These are phyloP conservation scores for Ophiorrhiza pumila DNA, from an alignment of 257 asterid genomes.

Conservation along the genomic window DNA sequence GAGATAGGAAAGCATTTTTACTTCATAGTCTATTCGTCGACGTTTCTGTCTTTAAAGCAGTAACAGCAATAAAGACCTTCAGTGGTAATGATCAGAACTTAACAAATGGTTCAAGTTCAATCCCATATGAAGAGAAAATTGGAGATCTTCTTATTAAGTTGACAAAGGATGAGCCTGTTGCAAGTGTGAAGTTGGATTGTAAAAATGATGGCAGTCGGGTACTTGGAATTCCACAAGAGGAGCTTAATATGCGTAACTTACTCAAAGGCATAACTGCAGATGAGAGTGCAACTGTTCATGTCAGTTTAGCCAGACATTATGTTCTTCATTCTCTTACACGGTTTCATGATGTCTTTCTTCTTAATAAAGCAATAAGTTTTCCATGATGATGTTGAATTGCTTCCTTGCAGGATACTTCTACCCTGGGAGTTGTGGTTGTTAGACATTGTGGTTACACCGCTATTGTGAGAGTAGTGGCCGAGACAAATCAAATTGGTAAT, in stretches of 20 bases:
- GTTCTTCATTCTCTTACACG: background rate
- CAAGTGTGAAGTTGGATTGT: constrained; percentile 54
- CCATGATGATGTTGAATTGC: constrained; percentile 13
- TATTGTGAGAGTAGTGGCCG: constrained; percentile 57
- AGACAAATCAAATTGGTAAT: constrained; percentile 47
- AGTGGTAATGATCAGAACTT: constrained; percentile 27
- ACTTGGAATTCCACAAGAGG: constrained; percentile 53
- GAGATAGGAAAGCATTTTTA: constrained; percentile 78
- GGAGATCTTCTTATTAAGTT: constrained; percentile 56
- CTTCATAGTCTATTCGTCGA: constrained; percentile 75
- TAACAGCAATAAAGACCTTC: constrained; percentile 44
- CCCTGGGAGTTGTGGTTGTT: constrained; percentile 68
- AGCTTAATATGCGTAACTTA: constrained; percentile 58
- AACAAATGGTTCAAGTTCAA: constrained; percentile 21
- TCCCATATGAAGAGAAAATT: constrained; percentile 41
- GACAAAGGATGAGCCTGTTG: constrained; percentile 55
- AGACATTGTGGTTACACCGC: constrained; percentile 67
- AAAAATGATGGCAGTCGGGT: constrained; percentile 61
- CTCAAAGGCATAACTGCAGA: constrained; percentile 86
- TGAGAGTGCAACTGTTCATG: constrained; percentile 76
- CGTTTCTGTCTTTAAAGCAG: constrained; percentile 63
- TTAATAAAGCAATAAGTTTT: constrained; percentile 15
- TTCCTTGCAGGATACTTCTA: constrained; percentile 59
- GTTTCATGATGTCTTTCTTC: background rate
- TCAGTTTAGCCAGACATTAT: constrained; percentile 30